Percentiles rank a stretch among this genome's conserved stretches.
These are phyloP conservation scores for Cercospora sp. DNA, from an alignment of 2,329 filamentous ascomycete species.

Conservation along the genomic window DNA sequence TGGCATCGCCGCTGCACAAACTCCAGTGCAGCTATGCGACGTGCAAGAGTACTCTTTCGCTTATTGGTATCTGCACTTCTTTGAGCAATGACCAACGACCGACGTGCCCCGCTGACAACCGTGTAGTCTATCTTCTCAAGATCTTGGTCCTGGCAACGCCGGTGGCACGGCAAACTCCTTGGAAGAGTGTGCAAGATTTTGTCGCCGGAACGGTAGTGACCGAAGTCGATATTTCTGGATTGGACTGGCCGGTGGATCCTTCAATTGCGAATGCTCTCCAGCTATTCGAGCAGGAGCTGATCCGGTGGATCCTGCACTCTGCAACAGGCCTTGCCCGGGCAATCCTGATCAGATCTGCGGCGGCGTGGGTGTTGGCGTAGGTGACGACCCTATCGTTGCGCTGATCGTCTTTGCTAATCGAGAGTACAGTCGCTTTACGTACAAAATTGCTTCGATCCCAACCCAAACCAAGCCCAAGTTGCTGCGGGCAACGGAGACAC, in stretches of 20 bases:
- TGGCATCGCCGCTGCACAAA: too few relatives aligned
- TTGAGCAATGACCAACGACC: too few relatives aligned
- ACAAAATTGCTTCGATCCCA: background rate
- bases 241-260: background rate
- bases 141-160: background rate
- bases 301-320: background rate
- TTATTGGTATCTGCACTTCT: too few relatives aligned
- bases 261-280: background rate
- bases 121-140: too few relatives aligned
- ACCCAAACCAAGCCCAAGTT: too few relatives aligned
- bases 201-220: background rate
- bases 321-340: background rate
- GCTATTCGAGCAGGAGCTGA: background rate
- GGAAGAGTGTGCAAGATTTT: background rate
- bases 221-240: background rate
- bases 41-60: too few relatives aligned
- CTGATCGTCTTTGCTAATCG: background rate
- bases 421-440: background rate
- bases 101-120: too few relatives aligned
- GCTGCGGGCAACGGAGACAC: too few relatives aligned
- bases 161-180: background rate
- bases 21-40: too few relatives aligned
- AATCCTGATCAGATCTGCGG: background rate
- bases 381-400: background rate
- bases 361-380: background rate